Evolutionary conservation across 345 rosid species (phyloP).

Genomic region (Corchorus capsularis): DNA sequence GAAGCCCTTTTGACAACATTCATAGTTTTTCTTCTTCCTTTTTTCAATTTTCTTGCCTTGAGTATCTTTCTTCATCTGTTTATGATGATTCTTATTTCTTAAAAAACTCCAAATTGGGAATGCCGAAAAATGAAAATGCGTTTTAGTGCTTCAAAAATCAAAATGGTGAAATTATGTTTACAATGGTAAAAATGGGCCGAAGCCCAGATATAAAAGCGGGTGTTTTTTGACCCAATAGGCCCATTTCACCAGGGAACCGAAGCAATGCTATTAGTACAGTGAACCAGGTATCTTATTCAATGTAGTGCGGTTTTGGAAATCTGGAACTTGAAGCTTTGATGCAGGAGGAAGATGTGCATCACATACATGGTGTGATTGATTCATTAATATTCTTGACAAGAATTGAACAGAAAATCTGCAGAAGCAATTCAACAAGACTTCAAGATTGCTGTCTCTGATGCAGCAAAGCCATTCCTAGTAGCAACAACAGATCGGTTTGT

Average conservation of each 20-base stretch:
- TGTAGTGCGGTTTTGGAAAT: too few relatives aligned
- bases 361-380: slow-evolving; percentile 67
- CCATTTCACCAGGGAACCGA: too few relatives aligned
- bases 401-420: slow-evolving; percentile 36
- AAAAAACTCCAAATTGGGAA: neutral
- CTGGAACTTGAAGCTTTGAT: slow-evolving; percentile 76
- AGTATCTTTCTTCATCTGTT: neutral
- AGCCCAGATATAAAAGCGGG: neutral
- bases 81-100: neutral
- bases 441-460: slow-evolving; percentile 48
- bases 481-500: slow-evolving; percentile 66
- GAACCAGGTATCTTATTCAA: too few relatives aligned
- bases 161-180: too few relatives aligned
- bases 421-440: slow-evolving; percentile 54
- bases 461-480: slow-evolving; percentile 65
- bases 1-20: neutral
- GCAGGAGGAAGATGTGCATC: slow-evolving; percentile 94
- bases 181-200: neutral
- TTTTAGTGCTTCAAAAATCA: neutral
- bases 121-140: neutral
- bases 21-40: too few relatives aligned
- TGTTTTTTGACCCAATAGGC: neutral
- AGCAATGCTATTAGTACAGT: too few relatives aligned
- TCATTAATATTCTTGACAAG: slow-evolving; percentile 56
- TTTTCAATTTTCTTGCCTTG: neutral